Conservation (phyloP, 345 rosid species). For the Salix brachista region DNA sequence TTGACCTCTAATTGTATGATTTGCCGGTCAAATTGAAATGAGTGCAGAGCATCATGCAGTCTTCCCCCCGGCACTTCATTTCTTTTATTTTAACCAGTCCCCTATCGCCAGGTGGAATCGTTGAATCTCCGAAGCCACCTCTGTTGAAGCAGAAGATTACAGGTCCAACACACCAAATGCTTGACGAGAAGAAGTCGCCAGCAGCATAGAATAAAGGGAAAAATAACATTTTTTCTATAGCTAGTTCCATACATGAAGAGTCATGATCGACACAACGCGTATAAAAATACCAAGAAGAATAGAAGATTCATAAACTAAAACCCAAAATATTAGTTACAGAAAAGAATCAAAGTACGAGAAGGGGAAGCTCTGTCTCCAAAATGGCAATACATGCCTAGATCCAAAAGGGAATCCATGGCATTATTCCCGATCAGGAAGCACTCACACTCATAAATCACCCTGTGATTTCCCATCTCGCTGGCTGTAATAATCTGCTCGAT, state of each 20-base stretch:
- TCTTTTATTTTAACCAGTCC: not conserved
- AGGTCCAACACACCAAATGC: not conserved
- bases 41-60: no score
- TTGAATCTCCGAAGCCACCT: not conserved
- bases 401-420: not conserved
- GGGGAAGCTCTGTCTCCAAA: not conserved
- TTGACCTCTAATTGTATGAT: no score
- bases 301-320: not conserved
- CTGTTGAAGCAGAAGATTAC: not conserved
- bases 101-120: not conserved
- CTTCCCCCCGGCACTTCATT: not conserved
- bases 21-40: no score
- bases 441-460: not conserved
- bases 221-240: not conserved
- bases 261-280: not conserved
- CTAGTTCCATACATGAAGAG: not conserved
- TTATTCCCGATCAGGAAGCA: not conserved
- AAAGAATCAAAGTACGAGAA: conserved; percentile 1
- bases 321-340: not conserved
- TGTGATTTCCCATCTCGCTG: not conserved
- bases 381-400: not conserved
- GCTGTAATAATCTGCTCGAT: not conserved
- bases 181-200: not conserved
- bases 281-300: not conserved
- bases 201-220: no score